Conservation (phyloP, 78 protist genomes). For the Polysphondylium violaceum region DNA sequence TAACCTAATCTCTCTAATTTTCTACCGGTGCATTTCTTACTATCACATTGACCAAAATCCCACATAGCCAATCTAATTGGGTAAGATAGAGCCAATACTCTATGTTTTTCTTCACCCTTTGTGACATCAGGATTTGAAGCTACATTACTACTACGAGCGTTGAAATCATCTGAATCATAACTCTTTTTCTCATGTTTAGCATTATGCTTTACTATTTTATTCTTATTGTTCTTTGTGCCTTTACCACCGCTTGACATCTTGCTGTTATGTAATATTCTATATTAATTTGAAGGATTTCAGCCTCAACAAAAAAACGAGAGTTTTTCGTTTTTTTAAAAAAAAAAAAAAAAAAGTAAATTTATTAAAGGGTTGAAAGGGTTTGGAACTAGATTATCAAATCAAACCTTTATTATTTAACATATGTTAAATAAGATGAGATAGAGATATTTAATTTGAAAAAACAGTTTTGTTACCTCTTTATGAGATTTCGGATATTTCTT, state of each 20-base stretch:
- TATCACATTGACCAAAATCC: constrained; percentile 95
- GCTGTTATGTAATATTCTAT: too few relatives aligned
- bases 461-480: too few relatives aligned
- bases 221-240: constrained; percentile 19
- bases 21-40: constrained; percentile 93
- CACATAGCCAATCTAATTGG: constrained; percentile 69
- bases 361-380: too few relatives aligned
- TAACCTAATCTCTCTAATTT: constrained; percentile 87
- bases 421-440: too few relatives aligned
- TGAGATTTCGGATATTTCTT: too few relatives aligned
- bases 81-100: constrained; percentile 28
- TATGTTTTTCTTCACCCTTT: constrained; percentile 74
- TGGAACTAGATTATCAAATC: too few relatives aligned
- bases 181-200: constrained; percentile 61
- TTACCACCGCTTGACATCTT: constrained; percentile 10
- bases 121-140: background rate
- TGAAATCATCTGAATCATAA: constrained; percentile 24
- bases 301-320: too few relatives aligned
- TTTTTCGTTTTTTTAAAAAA: too few relatives aligned
- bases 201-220: constrained; percentile 3
- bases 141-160: constrained; percentile 4
- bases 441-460: too few relatives aligned
- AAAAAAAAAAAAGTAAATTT: too few relatives aligned
- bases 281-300: too few relatives aligned
- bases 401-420: too few relatives aligned